Percentiles rank a stretch among this genome's conserved stretches.
phyloP scores from a whole-genome alignment of 1,139 yeast species.

The Magnusiomyces paraingens region DNA sequence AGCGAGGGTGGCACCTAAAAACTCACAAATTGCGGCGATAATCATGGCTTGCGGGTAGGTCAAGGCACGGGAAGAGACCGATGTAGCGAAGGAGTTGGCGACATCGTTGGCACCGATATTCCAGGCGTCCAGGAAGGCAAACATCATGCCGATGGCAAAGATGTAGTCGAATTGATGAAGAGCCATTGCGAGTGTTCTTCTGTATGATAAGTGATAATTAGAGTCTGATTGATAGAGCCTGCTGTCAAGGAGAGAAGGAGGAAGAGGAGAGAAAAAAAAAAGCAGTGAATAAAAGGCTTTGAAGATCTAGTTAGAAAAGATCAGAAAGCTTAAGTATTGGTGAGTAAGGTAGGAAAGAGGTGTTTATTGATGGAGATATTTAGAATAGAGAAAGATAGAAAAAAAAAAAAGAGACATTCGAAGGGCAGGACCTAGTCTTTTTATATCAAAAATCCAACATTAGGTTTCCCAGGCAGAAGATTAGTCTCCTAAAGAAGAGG shows the following conservation, averaged over 20 bases:
- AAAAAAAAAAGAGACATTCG: too few relatives aligned
- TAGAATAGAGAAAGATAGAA: too few relatives aligned
- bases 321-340: too few relatives aligned
- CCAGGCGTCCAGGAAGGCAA: constrained; percentile 74
- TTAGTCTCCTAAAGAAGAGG: too few relatives aligned
- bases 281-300: neutral
- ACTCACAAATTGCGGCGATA: constrained; percentile 61
- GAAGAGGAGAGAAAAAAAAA: constrained; percentile 1
- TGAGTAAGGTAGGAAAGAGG: too few relatives aligned
- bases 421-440: too few relatives aligned
- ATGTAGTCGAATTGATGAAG: constrained; percentile 27
- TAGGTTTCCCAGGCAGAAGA: too few relatives aligned
- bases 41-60: constrained; percentile 72
- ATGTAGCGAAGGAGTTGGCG: constrained; percentile 70
- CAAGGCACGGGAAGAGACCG: constrained; percentile 59
- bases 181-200: constrained; percentile 14
- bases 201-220: neutral
- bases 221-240: neutral
- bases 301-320: too few relatives aligned
- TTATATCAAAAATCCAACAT: too few relatives aligned
- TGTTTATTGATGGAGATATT: too few relatives aligned
- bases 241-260: neutral
- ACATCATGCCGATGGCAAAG: constrained; percentile 45
- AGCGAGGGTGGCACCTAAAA: constrained; percentile 66
- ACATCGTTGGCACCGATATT: constrained; percentile 82